Conservation (phyloP, 2,329 filamentous ascomycete genomes). For the Huntiella decipiens region DNA sequence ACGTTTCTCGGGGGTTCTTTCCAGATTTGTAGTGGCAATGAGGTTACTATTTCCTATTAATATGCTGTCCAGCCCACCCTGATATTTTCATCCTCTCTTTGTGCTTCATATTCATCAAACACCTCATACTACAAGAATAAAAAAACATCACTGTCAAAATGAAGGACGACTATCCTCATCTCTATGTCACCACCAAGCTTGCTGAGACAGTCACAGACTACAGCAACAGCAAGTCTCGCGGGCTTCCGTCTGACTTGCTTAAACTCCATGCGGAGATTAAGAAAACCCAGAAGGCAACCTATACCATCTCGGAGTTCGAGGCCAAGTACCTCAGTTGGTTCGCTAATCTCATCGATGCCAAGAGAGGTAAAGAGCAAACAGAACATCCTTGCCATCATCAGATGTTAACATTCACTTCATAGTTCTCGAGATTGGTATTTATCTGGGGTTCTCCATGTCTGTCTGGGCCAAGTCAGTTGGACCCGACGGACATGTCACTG, state of each 20-base stretch:
- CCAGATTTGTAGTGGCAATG: neutral
- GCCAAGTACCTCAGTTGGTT: constrained; percentile 10
- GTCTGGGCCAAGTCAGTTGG: constrained; percentile 15
- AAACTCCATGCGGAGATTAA: constrained; percentile 8
- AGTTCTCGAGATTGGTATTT: constrained; percentile 18
- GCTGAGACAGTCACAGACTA: constrained; percentile 10
- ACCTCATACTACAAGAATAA: neutral
- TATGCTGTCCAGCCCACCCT: neutral
- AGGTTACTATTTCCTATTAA: neutral
- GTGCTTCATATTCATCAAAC: neutral
- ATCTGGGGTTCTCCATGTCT: constrained; percentile 15
- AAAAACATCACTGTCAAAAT: neutral
- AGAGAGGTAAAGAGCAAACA: constrained; percentile 7
- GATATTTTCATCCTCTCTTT: neutral
- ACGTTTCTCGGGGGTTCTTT: no score
- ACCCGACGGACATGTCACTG: constrained; percentile 14
- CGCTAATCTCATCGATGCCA: constrained; percentile 1
- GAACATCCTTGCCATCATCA: no score
- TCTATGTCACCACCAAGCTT: constrained; percentile 11
- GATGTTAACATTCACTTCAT: neutral
- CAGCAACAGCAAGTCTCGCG: constrained; percentile 6
- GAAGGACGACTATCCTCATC: constrained; percentile 7
- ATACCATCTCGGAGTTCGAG: constrained; percentile 11
- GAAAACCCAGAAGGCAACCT: constrained; percentile 6
- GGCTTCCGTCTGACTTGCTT: constrained; percentile 1